Evolutionary conservation across 257 asterid species (phyloP).

Genomic region (Jasminum sambac): DNA sequence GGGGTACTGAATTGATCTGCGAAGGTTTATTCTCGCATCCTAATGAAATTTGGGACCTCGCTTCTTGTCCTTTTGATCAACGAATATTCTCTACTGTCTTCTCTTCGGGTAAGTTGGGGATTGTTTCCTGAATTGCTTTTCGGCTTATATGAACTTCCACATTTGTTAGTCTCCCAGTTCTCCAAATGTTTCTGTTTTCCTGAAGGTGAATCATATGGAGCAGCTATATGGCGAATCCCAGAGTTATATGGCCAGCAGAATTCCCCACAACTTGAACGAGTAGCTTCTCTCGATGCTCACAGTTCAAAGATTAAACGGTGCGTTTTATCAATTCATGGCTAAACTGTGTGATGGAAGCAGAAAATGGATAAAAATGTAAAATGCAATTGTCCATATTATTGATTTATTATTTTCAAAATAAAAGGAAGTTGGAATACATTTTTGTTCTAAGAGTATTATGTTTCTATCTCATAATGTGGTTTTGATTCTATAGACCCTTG

Average conservation of each 20-base stretch:
- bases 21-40: constrained; percentile 97
- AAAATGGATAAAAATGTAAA: constrained; percentile 7
- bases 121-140: background rate
- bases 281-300: constrained; percentile 87
- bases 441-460: background rate
- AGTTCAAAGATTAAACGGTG: constrained; percentile 78
- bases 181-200: constrained; percentile 12
- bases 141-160: constrained; percentile 9
- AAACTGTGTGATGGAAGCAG: constrained; percentile 14
- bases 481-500: background rate
- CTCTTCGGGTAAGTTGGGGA: constrained; percentile 60
- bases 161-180: constrained; percentile 15
- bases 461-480: background rate
- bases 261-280: constrained; percentile 84
- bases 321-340: constrained; percentile 14
- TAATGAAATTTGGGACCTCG: constrained; percentile 93
- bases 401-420: background rate
- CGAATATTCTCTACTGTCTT: constrained; percentile 91
- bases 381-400: too few relatives aligned
- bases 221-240: constrained; percentile 95
- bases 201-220: constrained; percentile 84
- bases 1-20: constrained; percentile 77
- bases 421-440: background rate
- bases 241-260: constrained; percentile 94
- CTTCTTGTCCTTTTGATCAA: constrained; percentile 90